Conservation (phyloP, 1,139 yeast genomes). For the Diutina rugosa region DNA sequence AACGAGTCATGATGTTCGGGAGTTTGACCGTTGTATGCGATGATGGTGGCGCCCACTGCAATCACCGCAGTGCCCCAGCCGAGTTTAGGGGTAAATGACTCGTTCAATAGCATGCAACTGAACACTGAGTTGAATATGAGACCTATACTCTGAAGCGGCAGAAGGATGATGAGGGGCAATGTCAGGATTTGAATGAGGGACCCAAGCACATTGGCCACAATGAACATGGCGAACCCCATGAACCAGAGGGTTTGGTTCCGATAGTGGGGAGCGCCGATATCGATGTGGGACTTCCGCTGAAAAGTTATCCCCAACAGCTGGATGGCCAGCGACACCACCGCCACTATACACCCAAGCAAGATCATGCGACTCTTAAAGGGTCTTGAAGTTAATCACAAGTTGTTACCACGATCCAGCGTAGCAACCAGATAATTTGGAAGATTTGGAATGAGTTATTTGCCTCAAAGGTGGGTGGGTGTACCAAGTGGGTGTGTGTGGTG, state of each 20-base stretch:
- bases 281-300: constrained; percentile 66
- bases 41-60: constrained; percentile 64
- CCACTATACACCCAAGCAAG: constrained; percentile 51
- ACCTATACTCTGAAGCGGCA: constrained; percentile 82
- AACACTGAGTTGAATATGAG: constrained; percentile 67
- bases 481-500: not conserved
- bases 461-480: not conserved
- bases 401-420: not conserved
- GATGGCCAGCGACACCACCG: constrained; percentile 64
- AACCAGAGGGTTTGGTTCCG: constrained; percentile 63
- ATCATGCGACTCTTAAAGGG: not conserved
- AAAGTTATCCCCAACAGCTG: constrained; percentile 78
- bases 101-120: constrained; percentile 61
- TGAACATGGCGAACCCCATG: constrained; percentile 56
- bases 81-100: constrained; percentile 47
- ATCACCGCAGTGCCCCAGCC: constrained; percentile 57
- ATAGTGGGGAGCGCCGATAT: constrained; percentile 9
- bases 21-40: constrained; percentile 55
- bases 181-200: constrained; percentile 77
- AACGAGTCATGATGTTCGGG: constrained; percentile 13
- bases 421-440: not conserved
- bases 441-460: not conserved
- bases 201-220: constrained; percentile 67
- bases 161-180: constrained; percentile 63
- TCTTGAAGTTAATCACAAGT: not conserved